Evolutionary conservation across 129 eudicot genomes (phyloP), one percentile per base, ranked within the genome.

Genomic region (Saussurea involucrata): DNA sequence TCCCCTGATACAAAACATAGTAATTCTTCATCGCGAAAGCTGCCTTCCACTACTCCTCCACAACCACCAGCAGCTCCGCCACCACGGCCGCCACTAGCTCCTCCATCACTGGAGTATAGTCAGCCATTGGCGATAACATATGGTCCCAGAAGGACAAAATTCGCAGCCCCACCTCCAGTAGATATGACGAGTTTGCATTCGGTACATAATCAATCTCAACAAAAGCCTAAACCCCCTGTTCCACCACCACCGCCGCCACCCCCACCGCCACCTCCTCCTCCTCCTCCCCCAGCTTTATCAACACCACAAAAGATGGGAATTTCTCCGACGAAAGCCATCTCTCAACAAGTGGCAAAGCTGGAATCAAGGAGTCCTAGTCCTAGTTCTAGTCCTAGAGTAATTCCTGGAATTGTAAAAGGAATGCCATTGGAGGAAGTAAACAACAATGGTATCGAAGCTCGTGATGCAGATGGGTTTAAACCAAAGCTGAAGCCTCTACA

Each of bases 401-500:
- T 60, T 5, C 75, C 81, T n/a, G 80, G 73, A 44, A 83, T 36
- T 68, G 88, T 72, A 78, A 88, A 81, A 77, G 63, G 31, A 42
- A 66, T 37, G 33, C 76, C 81, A 21, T 53, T 33, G 57, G 81
- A 83, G 31, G 89, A 87, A 83, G 74, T 58, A 24, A 66, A 24
- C 60, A 72, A 69, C 20, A 85, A 87, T 42, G 84, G 69, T 58
- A 75, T 46, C 13, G 90, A 87, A 78, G 87, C 49, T 55, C 92
- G 86, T 76, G 97, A 94, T 31, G 75, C 78, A 49, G 92, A 89
- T 29, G 93, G 85, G 69, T 83, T 80, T 66, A 91, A 80, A 77
- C 96, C 96, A 17, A 95, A 82, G 81, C 74, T 95, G 87, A 95
- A 95, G 92, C 96, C 99, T 78, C 76, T 95, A 77, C 97, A 95